Evolutionary conservation across 306 rosid genomes (phyloP).

Genomic region (Cicer pinnatifidum): DNA sequence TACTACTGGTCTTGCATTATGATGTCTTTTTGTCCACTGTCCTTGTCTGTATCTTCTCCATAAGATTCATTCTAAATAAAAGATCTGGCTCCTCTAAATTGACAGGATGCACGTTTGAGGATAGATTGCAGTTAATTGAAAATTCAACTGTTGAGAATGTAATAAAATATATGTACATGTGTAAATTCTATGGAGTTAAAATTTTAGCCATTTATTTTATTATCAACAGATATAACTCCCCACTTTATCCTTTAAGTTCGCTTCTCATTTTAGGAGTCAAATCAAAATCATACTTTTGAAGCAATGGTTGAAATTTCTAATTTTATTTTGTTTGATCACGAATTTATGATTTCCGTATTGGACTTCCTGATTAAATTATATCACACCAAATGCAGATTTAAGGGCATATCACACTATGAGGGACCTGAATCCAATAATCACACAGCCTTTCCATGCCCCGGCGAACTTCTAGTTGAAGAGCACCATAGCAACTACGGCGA

Average conservation of each 20-base stretch:
- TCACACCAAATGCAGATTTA: constrained; percentile 53
- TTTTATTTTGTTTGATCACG: constrained; percentile 26
- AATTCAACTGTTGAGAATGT: not conserved
- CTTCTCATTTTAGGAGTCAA: not conserved
- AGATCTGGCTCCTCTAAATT: not conserved
- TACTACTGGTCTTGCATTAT: not conserved
- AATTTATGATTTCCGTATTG: constrained; percentile 11
- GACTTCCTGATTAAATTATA: constrained; percentile 17
- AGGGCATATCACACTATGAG: constrained; percentile 91
- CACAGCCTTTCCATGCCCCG: constrained; percentile 87
- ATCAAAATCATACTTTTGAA: not conserved
- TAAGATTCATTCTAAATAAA: not conserved
- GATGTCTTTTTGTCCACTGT: constrained; percentile 27
- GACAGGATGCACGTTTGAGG: not conserved
- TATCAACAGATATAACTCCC: not conserved
- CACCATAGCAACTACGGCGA: constrained; percentile 96
- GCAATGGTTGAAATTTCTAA: constrained; percentile 19
- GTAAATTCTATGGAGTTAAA: not conserved
- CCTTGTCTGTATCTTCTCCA: not conserved
- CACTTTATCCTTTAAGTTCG: not conserved
- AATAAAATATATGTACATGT: not conserved
- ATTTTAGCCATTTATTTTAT: not conserved
- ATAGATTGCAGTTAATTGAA: not conserved
- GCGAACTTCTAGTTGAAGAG: constrained; percentile 87
- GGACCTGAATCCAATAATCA: constrained; percentile 62